These are phyloP conservation scores for Malania oleifera DNA, from an alignment of 164 flowering plant species.

Conservation along the genomic window DNA sequence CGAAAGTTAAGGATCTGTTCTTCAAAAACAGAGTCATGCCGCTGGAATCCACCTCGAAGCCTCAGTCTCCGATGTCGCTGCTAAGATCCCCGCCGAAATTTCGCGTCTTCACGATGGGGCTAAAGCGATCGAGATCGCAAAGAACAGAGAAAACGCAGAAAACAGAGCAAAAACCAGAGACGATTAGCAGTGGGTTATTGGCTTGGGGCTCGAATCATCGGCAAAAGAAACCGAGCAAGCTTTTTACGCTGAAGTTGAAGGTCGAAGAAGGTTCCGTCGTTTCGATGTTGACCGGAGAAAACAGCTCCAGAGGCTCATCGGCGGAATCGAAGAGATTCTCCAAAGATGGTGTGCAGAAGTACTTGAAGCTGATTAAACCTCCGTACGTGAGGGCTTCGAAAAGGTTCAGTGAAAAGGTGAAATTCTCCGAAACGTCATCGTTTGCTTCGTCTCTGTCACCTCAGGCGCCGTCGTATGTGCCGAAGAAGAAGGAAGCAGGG, in stretches of 20 bases:
- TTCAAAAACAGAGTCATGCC: slow-evolving; percentile 21
- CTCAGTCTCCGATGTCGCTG: slow-evolving; percentile 33
- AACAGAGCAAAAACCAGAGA: slow-evolving; percentile 3
- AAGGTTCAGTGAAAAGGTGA: slow-evolving; percentile 8
- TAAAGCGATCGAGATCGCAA: slow-evolving; percentile 19
- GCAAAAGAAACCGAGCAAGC: slow-evolving; percentile 7
- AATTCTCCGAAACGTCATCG: slow-evolving; percentile 3
- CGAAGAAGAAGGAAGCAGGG: slow-evolving; percentile 11
- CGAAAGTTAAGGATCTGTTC: too few species aligned
- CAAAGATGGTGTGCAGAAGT: slow-evolving; percentile 28
- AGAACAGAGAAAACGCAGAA: slow-evolving; percentile 12
- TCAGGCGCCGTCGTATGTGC: slow-evolving; percentile 10
- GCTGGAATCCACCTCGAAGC: slow-evolving; percentile 25
- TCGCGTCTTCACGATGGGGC: slow-evolving; percentile 12
- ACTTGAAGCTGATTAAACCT: slow-evolving; percentile 35
- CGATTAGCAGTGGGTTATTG: too few species aligned
- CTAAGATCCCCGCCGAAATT: slow-evolving; percentile 35
- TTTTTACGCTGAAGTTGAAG: slow-evolving; percentile 12
- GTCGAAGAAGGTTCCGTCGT: slow-evolving; percentile 7
- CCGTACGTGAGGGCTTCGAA: slow-evolving; percentile 23
- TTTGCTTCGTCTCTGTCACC: slow-evolving; percentile 20
- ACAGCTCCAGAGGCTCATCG: slow-evolving; percentile 19
- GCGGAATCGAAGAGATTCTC: slow-evolving; percentile 19
- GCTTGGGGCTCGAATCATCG: not conserved
- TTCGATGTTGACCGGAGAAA: slow-evolving; percentile 17